Base-by-base conservation (phyloP, 1,284 basidiomycete genomes). In the Rhodotorula sp. region DNA sequence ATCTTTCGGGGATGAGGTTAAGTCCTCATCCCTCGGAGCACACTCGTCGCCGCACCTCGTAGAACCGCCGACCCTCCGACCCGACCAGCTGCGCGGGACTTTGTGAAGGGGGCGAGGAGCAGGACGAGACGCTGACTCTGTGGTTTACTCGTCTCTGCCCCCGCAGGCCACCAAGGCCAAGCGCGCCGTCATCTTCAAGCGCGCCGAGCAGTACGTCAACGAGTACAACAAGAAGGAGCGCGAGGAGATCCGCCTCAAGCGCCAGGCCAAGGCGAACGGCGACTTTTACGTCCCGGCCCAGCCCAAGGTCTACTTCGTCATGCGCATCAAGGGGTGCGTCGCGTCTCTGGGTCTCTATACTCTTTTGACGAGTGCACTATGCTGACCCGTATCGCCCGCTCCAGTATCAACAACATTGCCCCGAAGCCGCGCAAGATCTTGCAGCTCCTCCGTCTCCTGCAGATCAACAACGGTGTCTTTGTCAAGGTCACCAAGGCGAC, bases 381-480 rank as follows among this genome's bases (percentile, higher is more conserved):
- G 10, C 46, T 63, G 48, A 58, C 47, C 0, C 58, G 7, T 31
- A 29, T 12, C 10, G 31, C 39, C 16, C 15, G 10, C 43, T 74
- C 60, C 76, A 94, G 96, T 97, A 94, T 99, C 87, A 97, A 96
- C 85, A 94, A 98, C 84, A 96, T 99, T 82, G 93, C 96, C 72
- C 96, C 96, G 76, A 99, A 99, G 86, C 97, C 96, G 80, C 91
- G 94, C 83, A 99, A 99, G 88, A 97, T 99, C 83, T 85, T 99
- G 81, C 96, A 99, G 84, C 90, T 99, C 76, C 91, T 99, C 82
- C 93, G 96, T 80, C 89, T 99, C 75, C 89, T 97, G 78, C 97
- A 99, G 84, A 99, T 99, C 87, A 99, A 99, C 90, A 98, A 97
- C 83, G 97, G 96, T 85, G 91, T 99, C 72, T 99, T 99, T 81